These are phyloP conservation scores for Fusarium neocosmosporiellum DNA, from an alignment of 2,329 filamentous ascomycete genomes.

Conservation along the genomic window DNA sequence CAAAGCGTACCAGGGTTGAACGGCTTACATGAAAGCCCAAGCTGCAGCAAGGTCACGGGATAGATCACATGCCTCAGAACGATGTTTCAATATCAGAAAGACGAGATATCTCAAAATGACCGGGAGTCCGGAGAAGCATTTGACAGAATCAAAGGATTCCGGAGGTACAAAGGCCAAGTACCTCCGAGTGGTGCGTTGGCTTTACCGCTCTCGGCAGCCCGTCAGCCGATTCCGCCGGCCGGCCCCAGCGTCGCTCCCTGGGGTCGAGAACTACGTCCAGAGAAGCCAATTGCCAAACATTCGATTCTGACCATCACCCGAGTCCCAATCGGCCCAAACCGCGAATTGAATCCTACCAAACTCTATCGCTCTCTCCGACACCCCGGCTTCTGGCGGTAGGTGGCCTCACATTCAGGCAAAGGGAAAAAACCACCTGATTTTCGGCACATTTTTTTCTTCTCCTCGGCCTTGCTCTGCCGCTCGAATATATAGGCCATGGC, in stretches of 20 bases:
- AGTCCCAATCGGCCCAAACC: slow-evolving; percentile 40
- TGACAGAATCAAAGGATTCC: slow-evolving; percentile 2
- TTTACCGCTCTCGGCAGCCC: slow-evolving; percentile 29
- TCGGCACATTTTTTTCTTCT: slow-evolving; percentile 24
- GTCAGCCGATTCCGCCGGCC: slow-evolving; percentile 33
- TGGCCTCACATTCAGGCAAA: slow-evolving; percentile 37
- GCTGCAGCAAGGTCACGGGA: background rate
- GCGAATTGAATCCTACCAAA: slow-evolving; percentile 9
- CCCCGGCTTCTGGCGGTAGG: slow-evolving; percentile 28
- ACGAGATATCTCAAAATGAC: background rate
- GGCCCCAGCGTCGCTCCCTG: slow-evolving; percentile 9
- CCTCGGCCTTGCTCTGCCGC: slow-evolving; percentile 8
- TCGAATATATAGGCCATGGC: slow-evolving; percentile 47
- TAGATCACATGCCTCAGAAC: background rate
- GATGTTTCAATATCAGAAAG: background rate
- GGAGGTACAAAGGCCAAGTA: slow-evolving; percentile 27
- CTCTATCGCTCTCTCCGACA: background rate
- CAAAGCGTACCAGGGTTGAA: background rate
- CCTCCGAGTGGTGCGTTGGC: slow-evolving; percentile 33
- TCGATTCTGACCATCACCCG: slow-evolving; percentile 45
- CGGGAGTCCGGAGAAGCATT: slow-evolving; percentile 3
- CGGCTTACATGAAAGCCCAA: background rate
- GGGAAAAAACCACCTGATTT: slow-evolving; percentile 36
- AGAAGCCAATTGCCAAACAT: slow-evolving; percentile 44
- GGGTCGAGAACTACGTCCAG: slow-evolving; percentile 18